Base-by-base conservation (phyloP, 345 rosid genomes). In the Sonneratia alba region DNA sequence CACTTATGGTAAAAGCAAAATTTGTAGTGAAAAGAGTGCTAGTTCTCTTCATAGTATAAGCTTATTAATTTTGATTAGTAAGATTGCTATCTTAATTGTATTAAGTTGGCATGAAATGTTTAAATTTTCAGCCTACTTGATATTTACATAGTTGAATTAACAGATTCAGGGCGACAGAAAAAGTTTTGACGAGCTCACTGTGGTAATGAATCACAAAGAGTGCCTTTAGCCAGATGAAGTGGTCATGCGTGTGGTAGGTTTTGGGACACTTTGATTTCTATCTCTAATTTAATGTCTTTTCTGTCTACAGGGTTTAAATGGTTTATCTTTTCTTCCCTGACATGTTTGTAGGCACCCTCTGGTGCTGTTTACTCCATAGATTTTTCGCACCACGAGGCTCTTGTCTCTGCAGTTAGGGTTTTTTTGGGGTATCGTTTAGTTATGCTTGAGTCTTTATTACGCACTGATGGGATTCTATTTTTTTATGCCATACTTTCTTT, bases 361-460 rank as follows among this genome's bases (percentile, higher is more conserved):
- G 86, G 90, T 56, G 84, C 88, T 21, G 96, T 87, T 73, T 83
- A 93, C 71, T 87, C 79, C 79, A 72, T 95, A 75, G 96, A 92
- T 67, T 10, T 73, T 7, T 65, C 45, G 68, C 79, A 83, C 76
- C 99, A 95, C 67, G 81, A 70, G 1, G 53, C 80, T 56, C 97
- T 95, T 75, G 89, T 95, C 53, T 66, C 82, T 70, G 70, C 87
- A 57, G 98, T 91, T 78, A 84, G 93, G 32, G 32, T 27, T 27
- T 27, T 27, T 42, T 42, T 9, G 10, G 10, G 10, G 0, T 2
- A 4, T 42, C 45, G 10, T 42, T 42, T 27, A 27, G 32, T 42
- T 42, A 42, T 42, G 45, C 45, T 42, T 5, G n/a, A 5, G 6
- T 4, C 10, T 42, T 42, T 42, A 5, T 42, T 2, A 42, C 6